These are phyloP conservation scores for Phyllosticta capitalensis DNA, from an alignment of 2,329 filamentous ascomycete species.

Conservation along the genomic window DNA sequence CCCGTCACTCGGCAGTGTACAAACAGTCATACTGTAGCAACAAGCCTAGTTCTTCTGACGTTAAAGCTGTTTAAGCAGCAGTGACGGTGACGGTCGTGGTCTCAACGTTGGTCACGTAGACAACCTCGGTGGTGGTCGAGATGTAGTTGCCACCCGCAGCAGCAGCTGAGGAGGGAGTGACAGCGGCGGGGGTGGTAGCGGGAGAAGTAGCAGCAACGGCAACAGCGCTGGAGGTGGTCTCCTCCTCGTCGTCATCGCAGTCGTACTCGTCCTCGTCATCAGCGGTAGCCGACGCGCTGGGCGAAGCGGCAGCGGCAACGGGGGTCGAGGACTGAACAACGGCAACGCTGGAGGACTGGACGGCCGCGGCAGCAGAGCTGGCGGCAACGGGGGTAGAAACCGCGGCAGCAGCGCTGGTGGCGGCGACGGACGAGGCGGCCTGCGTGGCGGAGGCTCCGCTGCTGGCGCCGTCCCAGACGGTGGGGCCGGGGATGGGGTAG, in stretches of 20 bases:
- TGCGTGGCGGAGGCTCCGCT: background rate
- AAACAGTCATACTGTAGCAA: too few relatives aligned
- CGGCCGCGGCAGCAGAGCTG: constrained; percentile 11
- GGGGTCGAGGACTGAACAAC: constrained; percentile 12
- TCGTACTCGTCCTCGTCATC: background rate
- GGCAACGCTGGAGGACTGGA: constrained; percentile 13
- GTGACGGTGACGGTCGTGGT: constrained; percentile 17
- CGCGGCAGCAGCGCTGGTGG: constrained; percentile 13
- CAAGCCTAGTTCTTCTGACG: too few relatives aligned
- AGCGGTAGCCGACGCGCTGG: background rate
- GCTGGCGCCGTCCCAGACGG: constrained; percentile 26
- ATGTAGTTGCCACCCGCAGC: constrained; percentile 8
- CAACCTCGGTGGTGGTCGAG: background rate
- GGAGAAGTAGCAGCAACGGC: constrained; percentile 10
- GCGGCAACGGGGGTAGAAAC: constrained; percentile 11
- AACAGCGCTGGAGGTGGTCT: constrained; percentile 10
- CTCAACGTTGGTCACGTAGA: constrained; percentile 16
- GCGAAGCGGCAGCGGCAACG: constrained; percentile 7
- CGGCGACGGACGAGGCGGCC: constrained; percentile 16
- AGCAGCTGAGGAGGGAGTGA: constrained; percentile 12
- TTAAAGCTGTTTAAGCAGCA: constrained; percentile 13
- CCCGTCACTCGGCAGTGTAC: too few relatives aligned
- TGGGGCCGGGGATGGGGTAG: constrained; percentile 37
- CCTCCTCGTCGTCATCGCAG: constrained; percentile 13
- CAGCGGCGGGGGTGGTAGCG: constrained; percentile 3